Base-by-base conservation (phyloP, 2,329 filamentous ascomycete genomes). In the Hymenoscyphus infarciens region DNA sequence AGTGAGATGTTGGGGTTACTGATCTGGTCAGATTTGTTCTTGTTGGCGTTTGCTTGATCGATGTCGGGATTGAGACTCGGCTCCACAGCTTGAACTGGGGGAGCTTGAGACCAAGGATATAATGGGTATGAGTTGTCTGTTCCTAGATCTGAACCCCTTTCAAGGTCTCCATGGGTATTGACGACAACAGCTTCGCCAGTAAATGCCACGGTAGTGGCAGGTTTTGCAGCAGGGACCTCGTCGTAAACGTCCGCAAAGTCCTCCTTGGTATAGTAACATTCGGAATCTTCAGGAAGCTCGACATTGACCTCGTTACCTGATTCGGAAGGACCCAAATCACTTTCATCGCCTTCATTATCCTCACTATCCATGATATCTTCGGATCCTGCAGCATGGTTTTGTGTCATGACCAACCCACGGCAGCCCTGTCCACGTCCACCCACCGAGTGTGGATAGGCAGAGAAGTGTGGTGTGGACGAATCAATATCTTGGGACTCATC, bases 251-350 rank as follows among this genome's bases (percentile, higher is more conserved):
- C 8, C 33, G 10, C 33, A 35, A 35, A 35, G 33, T 35, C 33
- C 33, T 35, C 33, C 33, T 35, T 35, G 33, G 33, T 35, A 15
- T 35, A 35, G 33, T 35, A 35, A 11, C 8, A 11, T 31, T 45
- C 55, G 19, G 57, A 64, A 33, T 69, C 69, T 19, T 62, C 64
- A 19, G 66, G 63, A 13, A 72, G 61, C 42, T 61, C 67, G 58
- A 59, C 63, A 29, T 72, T 56, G 19, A 67, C 69, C 59, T 68
- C 68, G 19, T 58, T 63, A 1, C 64, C 69, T 42, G 67, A 69
- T 33, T 71, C 69, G 1, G 66, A 68, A 19, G 71, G 68, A 13
- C 68, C 65, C 42, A 69, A 57, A 19, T 72, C 68, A 42, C 68
- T 72, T 15, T 68, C 60, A 52, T 67, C 57, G 10, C 62, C 62